phyloP scores from a whole-genome alignment of 805 yeast genomes.

The Ogataea glucozyma region DNA sequence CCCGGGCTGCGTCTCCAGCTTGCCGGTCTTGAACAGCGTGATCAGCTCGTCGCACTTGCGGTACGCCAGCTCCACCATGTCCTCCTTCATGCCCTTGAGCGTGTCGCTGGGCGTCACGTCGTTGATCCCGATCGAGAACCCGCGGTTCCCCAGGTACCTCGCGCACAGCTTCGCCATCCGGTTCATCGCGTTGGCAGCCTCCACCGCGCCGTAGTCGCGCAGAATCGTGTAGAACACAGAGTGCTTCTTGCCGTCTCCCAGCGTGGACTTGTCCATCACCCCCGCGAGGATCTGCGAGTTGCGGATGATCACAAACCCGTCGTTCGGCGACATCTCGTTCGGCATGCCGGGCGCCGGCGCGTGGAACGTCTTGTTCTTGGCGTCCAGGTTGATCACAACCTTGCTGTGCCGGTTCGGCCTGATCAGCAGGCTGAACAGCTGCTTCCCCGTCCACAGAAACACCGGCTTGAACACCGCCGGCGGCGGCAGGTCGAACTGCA shows the following conservation, averaged over 20 bases:
- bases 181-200: slow-evolving; percentile 95
- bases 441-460: slow-evolving; percentile 96
- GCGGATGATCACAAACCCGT: slow-evolving; percentile 87
- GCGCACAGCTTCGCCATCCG: slow-evolving; percentile 99
- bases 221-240: slow-evolving; percentile 93
- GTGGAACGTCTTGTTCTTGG: slow-evolving; percentile 84
- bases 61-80: slow-evolving; percentile 88
- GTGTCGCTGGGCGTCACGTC: slow-evolving; percentile 94
- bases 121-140: slow-evolving; percentile 94
- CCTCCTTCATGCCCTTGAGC: slow-evolving; percentile 75
- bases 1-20: slow-evolving; percentile 97
- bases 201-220: slow-evolving; percentile 95
- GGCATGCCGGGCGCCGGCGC: slow-evolving; percentile 77
- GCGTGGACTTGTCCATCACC: slow-evolving; percentile 92
- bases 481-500: slow-evolving; percentile 91
- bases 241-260: slow-evolving; percentile 98
- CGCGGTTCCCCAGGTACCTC: slow-evolving; percentile 88
- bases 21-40: slow-evolving; percentile 73
- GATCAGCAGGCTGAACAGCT: slow-evolving; percentile 84
- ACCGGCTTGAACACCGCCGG: slow-evolving; percentile 91
- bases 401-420: slow-evolving; percentile 75
- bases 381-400: slow-evolving; percentile 87
- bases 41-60: slow-evolving; percentile 89
- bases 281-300: slow-evolving; percentile 90
- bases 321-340: slow-evolving; percentile 96